A percentile compares a stretch with the other conserved stretches of the same genome.
Conservation (phyloP, 495 filamentous ascomycete genomes). For the Darksidea phi region DNA sequence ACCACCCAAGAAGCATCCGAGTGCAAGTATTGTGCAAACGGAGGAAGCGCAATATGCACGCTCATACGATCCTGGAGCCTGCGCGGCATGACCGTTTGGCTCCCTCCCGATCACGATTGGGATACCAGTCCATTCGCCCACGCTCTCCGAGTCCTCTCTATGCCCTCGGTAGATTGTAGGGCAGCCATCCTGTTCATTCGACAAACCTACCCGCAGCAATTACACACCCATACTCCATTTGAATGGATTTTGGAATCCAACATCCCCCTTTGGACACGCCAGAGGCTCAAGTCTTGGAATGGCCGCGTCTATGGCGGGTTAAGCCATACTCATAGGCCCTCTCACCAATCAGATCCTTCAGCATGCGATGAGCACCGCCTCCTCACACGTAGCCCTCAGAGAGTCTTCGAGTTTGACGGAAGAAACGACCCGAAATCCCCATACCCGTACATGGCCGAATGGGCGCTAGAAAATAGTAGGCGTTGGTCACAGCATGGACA, state of each 20-base stretch:
- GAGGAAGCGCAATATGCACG: background rate
- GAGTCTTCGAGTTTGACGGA: slow-evolving; percentile 2
- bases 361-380: slow-evolving; percentile 5
- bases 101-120: background rate
- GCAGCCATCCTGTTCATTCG: background rate
- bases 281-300: background rate
- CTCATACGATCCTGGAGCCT: background rate
- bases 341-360: background rate
- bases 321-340: background rate
- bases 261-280: background rate
- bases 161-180: background rate
- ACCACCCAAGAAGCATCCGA: background rate
- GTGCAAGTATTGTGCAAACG: background rate
- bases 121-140: background rate
- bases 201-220: background rate
- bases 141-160: background rate
- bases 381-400: slow-evolving; percentile 1
- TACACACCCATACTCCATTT: background rate
- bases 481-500: slow-evolving; percentile 16
- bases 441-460: slow-evolving; percentile 14
- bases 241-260: background rate
- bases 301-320: background rate
- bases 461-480: slow-evolving; percentile 1
- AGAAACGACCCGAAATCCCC: background rate
- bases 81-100: background rate